Base-by-base conservation (phyloP, 352 stramenopile species). In the Globisporangium radiosum region DNA sequence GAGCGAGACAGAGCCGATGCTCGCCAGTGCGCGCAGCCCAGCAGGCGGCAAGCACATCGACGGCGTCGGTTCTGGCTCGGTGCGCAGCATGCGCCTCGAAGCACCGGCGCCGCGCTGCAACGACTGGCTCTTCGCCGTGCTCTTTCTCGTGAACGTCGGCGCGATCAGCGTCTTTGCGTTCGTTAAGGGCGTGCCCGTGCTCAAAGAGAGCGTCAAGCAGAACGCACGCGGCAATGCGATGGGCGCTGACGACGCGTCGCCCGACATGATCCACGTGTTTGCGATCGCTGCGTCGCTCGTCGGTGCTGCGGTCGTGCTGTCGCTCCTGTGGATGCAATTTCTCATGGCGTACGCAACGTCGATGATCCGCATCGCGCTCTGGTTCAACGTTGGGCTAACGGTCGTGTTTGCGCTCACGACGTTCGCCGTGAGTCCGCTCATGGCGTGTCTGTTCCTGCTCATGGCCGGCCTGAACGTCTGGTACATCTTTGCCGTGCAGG, bases 331-430 rank as follows among this genome's bases (percentile, higher is more conserved):
- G 85, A 88, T 94, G 66, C 76, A 81, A 59, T 63, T 94, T 17
- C 64, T 94, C 33, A 89, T 92, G 75, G 60, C 72, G 25, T 89
- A 88, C 65, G 82, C 85, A 4, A 65, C 63, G 25, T 81, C 75
- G 17, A 88, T 94, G 70, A 94, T 94, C 69, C 62, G 69, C 55
- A 78, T 94, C 37, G 83, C 85, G 33, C 69, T 94, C 9, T 94
- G 82, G 82, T 71, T 88, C 52, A 94, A 94, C 72, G 85, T 92
- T 37, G 76, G 59, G 8, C 64, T 92, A 54, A 71, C 88, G 39
- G 62, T 92, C 45, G 71, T 65, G 25, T 89, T 89, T 53, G 85
- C 82, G 7, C 47, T 88, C 44, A 56, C 71, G 15, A 85, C 77
- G 33, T 84, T 94, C 52, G 71, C 72, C 9, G 81, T 85, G 19